These are phyloP conservation scores for Sarcodon aspratus DNA, from an alignment of 768 basidiomycete genomes.

Conservation along the genomic window DNA sequence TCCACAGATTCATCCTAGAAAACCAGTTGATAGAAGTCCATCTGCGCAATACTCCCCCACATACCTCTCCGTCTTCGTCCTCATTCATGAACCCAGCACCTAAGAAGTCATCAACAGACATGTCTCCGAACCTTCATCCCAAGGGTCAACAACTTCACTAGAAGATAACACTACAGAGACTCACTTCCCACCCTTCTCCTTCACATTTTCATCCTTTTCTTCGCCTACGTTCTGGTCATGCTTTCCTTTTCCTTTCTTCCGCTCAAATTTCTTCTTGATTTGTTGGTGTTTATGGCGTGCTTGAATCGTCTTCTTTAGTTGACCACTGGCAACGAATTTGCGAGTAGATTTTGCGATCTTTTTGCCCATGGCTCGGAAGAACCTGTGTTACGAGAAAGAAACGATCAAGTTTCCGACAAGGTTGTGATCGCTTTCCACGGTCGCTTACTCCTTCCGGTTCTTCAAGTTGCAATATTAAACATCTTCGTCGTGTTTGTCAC, in stretches of 20 bases:
- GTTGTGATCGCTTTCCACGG: too few relatives aligned
- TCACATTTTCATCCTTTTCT: conserved; percentile 13
- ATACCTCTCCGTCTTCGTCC: conserved; percentile 36
- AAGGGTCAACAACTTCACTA: neutral
- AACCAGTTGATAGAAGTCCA: neutral
- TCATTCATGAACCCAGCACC: conserved; percentile 63
- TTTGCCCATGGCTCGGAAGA: conserved; percentile 26
- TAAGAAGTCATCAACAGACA: conserved; percentile 72
- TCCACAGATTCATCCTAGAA: conserved; percentile 11
- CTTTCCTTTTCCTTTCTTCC: conserved; percentile 30
- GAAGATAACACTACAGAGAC: conserved; percentile 3
- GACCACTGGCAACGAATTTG: conserved; percentile 83
- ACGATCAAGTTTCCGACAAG: too few relatives aligned
- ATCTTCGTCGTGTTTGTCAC: too few relatives aligned
- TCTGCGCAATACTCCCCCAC: conserved; percentile 2
- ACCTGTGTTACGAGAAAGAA: too few relatives aligned
- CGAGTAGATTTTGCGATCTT: conserved; percentile 73
- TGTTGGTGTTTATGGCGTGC: conserved; percentile 75
- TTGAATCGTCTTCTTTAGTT: conserved; percentile 80
- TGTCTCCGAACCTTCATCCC: conserved; percentile 29
- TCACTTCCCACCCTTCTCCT: conserved; percentile 11
- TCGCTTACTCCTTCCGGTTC: too few relatives aligned
- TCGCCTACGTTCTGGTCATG: conserved; percentile 16
- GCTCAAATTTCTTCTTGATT: conserved; percentile 57
- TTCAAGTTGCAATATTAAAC: too few relatives aligned